Evolutionary conservation across 2,329 filamentous ascomycete species (phyloP).

Genomic region (Diplodia mutila): DNA sequence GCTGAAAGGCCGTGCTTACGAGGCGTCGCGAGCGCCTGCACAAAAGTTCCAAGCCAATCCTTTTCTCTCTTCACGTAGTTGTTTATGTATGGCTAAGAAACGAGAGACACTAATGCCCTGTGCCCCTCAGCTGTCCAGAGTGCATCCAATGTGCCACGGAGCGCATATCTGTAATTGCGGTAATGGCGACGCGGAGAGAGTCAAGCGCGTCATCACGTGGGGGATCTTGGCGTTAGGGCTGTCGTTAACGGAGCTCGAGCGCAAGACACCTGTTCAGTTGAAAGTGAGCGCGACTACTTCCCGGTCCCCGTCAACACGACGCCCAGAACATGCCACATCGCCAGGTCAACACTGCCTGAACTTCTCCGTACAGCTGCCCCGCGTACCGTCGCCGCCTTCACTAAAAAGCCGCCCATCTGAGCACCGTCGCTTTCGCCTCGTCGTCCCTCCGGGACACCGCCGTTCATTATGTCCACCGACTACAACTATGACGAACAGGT

Average conservation of each 20-base stretch:
- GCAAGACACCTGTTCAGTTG: slow-evolving; percentile 27
- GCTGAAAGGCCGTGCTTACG: not conserved
- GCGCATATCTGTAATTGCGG: not conserved
- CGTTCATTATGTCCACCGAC: slow-evolving; percentile 77
- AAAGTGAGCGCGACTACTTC: slow-evolving; percentile 14
- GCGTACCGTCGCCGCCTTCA: not conserved
- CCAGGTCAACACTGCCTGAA: slow-evolving; percentile 10
- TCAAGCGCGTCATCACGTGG: slow-evolving; percentile 21
- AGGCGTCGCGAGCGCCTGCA: not conserved
- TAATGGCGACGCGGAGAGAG: not conserved
- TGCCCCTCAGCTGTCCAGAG: not conserved
- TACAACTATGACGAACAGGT: slow-evolving; percentile 98
- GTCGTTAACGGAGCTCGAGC: slow-evolving; percentile 16
- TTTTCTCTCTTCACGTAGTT: not conserved
- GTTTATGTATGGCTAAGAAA: not conserved
- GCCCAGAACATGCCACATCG: slow-evolving; percentile 15
- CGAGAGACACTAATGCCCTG: not conserved
- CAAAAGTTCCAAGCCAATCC: not conserved
- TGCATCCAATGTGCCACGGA: not conserved
- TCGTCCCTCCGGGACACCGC: slow-evolving; percentile 25
- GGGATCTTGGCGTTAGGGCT: slow-evolving; percentile 10
- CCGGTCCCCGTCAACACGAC: slow-evolving; percentile 1
- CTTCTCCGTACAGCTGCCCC: not conserved
- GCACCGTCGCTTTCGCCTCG: slow-evolving; percentile 10
- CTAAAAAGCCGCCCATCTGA: not conserved